A percentile compares a stretch with the other conserved stretches of the same genome.
Evolutionary conservation across 2,329 filamentous ascomycete species (phyloP).

Genomic region (Lachnellula willkommii): DNA sequence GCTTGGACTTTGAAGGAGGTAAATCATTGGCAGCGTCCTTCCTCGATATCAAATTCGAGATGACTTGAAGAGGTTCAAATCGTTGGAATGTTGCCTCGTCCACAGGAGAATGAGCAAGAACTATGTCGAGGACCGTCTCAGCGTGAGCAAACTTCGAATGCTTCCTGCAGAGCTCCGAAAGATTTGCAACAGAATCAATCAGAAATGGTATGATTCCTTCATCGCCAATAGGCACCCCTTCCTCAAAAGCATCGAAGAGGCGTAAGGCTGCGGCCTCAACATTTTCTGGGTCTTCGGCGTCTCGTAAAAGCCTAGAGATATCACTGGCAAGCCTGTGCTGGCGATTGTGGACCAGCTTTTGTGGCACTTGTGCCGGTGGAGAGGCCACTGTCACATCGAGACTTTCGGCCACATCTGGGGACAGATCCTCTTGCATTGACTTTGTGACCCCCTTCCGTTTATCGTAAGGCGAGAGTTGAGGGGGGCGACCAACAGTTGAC

Average conservation of each 20-base stretch:
- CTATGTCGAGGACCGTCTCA: constrained; percentile 19
- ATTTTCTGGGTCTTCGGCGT: constrained; percentile 5
- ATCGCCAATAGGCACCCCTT: constrained; percentile 12
- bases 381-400: not conserved
- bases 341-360: constrained; percentile 3
- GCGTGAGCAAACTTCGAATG: constrained; percentile 9
- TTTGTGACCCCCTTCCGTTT: not conserved
- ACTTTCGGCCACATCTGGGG: not conserved
- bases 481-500: not conserved
- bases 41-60: constrained; percentile 11
- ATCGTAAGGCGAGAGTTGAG: not conserved
- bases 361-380: not conserved
- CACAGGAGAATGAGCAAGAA: constrained; percentile 17
- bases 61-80: constrained; percentile 18
- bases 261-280: constrained; percentile 17
- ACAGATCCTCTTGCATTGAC: too few relatives aligned
- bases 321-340: constrained; percentile 21
- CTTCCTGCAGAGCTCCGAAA: constrained; percentile 15
- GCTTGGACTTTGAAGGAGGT: not conserved
- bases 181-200: constrained; percentile 14
- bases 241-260: constrained; percentile 24
- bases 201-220: constrained; percentile 10
- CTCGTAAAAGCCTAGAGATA: constrained; percentile 16
- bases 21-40: not conserved
- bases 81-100: constrained; percentile 16